These are phyloP conservation scores for Aspergillus caelatus DNA, from an alignment of 2,329 filamentous ascomycete genomes.

Conservation along the genomic window DNA sequence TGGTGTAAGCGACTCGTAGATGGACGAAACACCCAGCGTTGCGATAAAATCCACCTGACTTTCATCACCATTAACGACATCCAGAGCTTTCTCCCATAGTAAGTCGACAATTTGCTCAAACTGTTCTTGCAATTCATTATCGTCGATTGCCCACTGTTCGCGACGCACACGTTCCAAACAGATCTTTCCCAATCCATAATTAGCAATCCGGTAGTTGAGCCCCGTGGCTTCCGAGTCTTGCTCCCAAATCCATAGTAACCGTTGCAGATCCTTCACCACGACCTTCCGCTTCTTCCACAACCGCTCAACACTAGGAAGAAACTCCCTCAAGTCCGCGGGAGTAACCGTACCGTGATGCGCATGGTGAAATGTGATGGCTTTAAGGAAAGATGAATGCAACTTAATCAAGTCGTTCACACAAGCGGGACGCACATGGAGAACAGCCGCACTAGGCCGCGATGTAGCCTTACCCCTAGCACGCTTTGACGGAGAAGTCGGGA, in stretches of 20 bases:
- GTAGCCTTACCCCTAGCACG: conserved; percentile 12
- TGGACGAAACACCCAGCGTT: conserved; percentile 35
- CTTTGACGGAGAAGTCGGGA: conserved; percentile 32
- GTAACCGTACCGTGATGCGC: conserved; percentile 67
- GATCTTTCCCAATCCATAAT: conserved; percentile 44
- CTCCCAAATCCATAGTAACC: conserved; percentile 66
- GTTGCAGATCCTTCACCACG: conserved; percentile 65
- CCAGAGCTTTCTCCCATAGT: conserved; percentile 49
- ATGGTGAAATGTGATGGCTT: conserved; percentile 68
- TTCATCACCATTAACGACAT: conserved; percentile 34
- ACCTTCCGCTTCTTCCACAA: conserved; percentile 74
- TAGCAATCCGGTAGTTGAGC: conserved; percentile 40
- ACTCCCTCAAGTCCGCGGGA: conserved; percentile 64
- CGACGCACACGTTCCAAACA: conserved; percentile 37
- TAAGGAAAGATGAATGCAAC: conserved; percentile 69
- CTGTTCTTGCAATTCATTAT: conserved; percentile 51
- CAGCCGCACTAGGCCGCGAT: conserved; percentile 26
- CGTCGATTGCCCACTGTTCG: conserved; percentile 25
- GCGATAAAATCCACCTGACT: conserved; percentile 35
- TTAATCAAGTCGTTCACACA: conserved; percentile 58
- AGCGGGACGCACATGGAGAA: conserved; percentile 22
- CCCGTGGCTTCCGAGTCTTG: conserved; percentile 25
- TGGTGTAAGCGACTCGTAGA: conserved; percentile 41
- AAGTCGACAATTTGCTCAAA: conserved; percentile 54
- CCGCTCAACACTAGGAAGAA: conserved; percentile 66